These are phyloP conservation scores for Pyrus communis DNA, from an alignment of 306 rosid genomes.

Conservation along the genomic window DNA sequence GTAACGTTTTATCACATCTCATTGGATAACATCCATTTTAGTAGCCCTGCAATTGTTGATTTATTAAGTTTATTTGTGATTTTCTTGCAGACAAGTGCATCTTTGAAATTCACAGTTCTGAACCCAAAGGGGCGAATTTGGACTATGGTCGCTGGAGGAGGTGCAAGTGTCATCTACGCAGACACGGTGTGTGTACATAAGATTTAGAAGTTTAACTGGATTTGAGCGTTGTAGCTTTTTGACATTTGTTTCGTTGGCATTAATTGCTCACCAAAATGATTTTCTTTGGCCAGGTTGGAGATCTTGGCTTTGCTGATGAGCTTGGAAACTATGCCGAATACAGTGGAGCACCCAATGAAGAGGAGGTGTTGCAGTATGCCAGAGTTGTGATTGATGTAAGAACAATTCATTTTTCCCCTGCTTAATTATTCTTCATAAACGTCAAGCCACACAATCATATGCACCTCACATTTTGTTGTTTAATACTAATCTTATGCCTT, in stretches of 20 bases:
- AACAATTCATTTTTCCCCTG: constrained; percentile 2
- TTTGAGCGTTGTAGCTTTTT: background rate
- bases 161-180: constrained; percentile 96
- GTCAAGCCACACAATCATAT: background rate
- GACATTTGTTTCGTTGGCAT: background rate
- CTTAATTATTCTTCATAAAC: background rate
- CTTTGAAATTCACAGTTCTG: constrained; percentile 88
- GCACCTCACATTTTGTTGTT: background rate
- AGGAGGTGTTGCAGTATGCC: constrained; percentile 91
- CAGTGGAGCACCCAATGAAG: constrained; percentile 98
- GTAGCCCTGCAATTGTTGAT: background rate
- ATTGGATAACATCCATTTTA: background rate
- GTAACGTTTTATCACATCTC: background rate
- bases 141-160: constrained; percentile 99
- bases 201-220: constrained; percentile 15
- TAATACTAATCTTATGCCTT: constrained; percentile 16
- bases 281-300: constrained; percentile 63
- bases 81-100: constrained; percentile 80
- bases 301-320: constrained; percentile 89
- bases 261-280: background rate
- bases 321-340: constrained; percentile 98
- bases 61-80: background rate
- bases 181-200: constrained; percentile 55
- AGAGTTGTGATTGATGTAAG: constrained; percentile 93
- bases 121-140: constrained; percentile 91